Percentiles rank a stretch among this genome's conserved stretches.
Conservation (phyloP, 2,329 filamentous ascomycete genomes). For the Lachnellula cervina region DNA sequence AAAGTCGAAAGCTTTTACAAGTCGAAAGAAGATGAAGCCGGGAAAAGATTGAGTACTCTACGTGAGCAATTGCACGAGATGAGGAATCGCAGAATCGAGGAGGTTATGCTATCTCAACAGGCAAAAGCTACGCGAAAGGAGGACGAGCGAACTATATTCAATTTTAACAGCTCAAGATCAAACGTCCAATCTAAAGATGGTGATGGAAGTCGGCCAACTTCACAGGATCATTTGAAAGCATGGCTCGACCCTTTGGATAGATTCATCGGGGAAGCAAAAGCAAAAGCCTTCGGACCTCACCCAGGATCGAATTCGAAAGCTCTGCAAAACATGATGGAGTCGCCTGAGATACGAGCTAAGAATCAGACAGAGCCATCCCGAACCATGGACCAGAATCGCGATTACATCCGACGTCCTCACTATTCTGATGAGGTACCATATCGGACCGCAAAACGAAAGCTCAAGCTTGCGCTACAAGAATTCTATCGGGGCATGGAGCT, state of each 20-base stretch:
- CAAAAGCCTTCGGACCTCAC: slow-evolving; percentile 42
- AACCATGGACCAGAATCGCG: slow-evolving; percentile 34
- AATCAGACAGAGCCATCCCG: slow-evolving; percentile 31
- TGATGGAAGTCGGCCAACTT: slow-evolving; percentile 8
- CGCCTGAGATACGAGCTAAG: slow-evolving; percentile 35
- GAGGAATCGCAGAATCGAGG: slow-evolving; percentile 74
- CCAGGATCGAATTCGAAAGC: slow-evolving; percentile 58
- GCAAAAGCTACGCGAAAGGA: slow-evolving; percentile 21
- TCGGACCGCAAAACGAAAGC: slow-evolving; percentile 79
- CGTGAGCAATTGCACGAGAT: slow-evolving; percentile 88
- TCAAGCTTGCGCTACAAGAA: slow-evolving; percentile 87
- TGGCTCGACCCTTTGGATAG: slow-evolving; percentile 48
- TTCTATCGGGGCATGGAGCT: slow-evolving; percentile 90
- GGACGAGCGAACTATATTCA: slow-evolving; percentile 12
- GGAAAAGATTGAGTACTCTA: slow-evolving; percentile 62
- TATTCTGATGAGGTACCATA: slow-evolving; percentile 67
- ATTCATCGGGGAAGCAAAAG: slow-evolving; percentile 33
- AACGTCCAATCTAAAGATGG: slow-evolving; percentile 17
- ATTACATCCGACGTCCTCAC: slow-evolving; percentile 44
- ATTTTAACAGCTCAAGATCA: slow-evolving; percentile 14
- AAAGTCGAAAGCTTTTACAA: slow-evolving; percentile 92
- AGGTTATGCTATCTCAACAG: slow-evolving; percentile 43
- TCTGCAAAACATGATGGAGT: slow-evolving; percentile 45
- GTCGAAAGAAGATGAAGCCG: slow-evolving; percentile 81
- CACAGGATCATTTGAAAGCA: slow-evolving; percentile 25